Evolutionary conservation across 2,329 filamentous ascomycete species (phyloP), one percentile per base, ranked within the genome.

Genomic region (Trichophyton benhamiae): DNA sequence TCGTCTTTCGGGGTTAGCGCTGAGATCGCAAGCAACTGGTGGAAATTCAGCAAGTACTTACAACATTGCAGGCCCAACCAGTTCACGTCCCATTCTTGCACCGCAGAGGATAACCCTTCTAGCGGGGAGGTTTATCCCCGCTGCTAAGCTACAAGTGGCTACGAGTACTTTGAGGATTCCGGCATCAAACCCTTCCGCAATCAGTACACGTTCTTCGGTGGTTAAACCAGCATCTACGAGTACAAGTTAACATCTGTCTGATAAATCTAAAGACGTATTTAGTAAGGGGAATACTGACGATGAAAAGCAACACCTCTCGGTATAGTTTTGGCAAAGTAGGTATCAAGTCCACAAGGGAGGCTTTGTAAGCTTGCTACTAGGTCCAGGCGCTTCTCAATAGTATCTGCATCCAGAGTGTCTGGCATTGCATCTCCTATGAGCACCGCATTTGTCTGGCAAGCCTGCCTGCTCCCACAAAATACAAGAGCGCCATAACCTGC

Each of bases 131-230:
- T 91, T 91, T 62, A 91, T 89, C n/a, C 88, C 88, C 13, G 87
- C 88, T n/a, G 88, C 88, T 61, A 91, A 79, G 69, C 87, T 89
- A 67, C 87, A 90, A 1, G 88, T 91, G 42, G 88, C 88, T 15
- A 89, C 83, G 59, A 89, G 85, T 0, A 89, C 83, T 66, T 86
- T 86, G 17, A 91, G 70, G 3, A 81, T 76, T 0, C 87, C 87
- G 44, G 76, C 72, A 68, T 91, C 87, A 65, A 89, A 91, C 11
- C 87, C 87, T 41, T 79, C 80, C 1, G 87, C 84, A 60, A 91
- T 80, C 6, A 90, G 74, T 57, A 89, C 87, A 57, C 87, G 80
- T 70, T 91, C 88, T 72, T 91, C 88, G 0, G 81, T 84, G 0
- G 87, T 91, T 67, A 91, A 78, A 15, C 74, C 74, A 30, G 74